phyloP scores from a whole-genome alignment of 192 early-diverging fungal species.

The Coemansia sp. region DNA sequence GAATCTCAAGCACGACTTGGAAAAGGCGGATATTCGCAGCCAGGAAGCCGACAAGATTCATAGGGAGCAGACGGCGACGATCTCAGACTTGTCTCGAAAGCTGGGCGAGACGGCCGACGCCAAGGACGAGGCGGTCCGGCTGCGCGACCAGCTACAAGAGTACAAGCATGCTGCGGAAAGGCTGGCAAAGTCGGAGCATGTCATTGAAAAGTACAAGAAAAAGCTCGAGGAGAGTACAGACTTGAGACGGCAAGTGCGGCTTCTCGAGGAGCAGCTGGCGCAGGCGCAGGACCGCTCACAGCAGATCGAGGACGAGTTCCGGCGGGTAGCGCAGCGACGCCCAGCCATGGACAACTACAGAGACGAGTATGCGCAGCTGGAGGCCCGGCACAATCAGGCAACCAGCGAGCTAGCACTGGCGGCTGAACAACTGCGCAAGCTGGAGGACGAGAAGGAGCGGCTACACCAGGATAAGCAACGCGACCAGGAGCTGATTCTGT shows the following conservation, averaged over 20 bases:
- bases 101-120: constrained; percentile 63
- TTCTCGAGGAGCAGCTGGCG: constrained; percentile 75
- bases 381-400: constrained; percentile 67
- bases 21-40: constrained; percentile 73
- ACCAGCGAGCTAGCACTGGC: constrained; percentile 70
- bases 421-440: constrained; percentile 68
- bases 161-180: constrained; percentile 88
- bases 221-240: constrained; percentile 88
- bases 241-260: constrained; percentile 73
- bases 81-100: constrained; percentile 68
- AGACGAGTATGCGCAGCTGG: constrained; percentile 75
- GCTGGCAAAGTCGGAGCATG: constrained; percentile 88
- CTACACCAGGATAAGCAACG: constrained; percentile 64
- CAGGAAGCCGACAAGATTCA: constrained; percentile 68
- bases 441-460: constrained; percentile 62
- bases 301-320: constrained; percentile 85
- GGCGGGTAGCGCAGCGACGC: constrained; percentile 74
- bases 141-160: constrained; percentile 92
- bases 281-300: constrained; percentile 69
- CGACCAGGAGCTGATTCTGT: constrained; percentile 74
- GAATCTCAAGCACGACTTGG: constrained; percentile 79
- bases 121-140: constrained; percentile 67
- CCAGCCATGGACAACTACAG: constrained; percentile 87
- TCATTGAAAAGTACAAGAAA: constrained; percentile 96
- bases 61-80: constrained; percentile 60